A percentile compares a stretch with the other conserved stretches of the same genome.
Evolutionary conservation across 2,329 filamentous ascomycete genomes (phyloP).

Genomic region (Fusarium sp.): DNA sequence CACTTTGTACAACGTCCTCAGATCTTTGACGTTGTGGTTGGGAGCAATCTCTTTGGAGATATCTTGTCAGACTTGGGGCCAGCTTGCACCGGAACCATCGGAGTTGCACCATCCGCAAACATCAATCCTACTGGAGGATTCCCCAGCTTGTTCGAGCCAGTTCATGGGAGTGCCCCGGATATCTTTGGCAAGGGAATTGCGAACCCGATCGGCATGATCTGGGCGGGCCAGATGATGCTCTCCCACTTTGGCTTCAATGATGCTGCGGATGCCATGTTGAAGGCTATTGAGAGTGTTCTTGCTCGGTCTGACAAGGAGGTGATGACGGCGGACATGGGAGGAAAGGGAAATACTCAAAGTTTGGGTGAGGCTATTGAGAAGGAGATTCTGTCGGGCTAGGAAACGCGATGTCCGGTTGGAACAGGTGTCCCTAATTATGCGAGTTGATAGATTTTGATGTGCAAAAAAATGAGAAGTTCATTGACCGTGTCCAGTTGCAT

Average conservation of each 20-base stretch:
- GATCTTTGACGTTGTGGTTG: constrained; percentile 72
- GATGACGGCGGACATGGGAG: constrained; percentile 50
- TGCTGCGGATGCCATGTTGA: constrained; percentile 65
- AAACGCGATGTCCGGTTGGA: not conserved
- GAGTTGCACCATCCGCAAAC: constrained; percentile 78
- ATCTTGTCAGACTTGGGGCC: constrained; percentile 80
- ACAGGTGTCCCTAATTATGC: not conserved
- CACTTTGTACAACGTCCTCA: constrained; percentile 72
- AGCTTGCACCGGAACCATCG: constrained; percentile 77
- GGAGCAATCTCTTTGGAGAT: constrained; percentile 73
- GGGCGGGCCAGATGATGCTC: constrained; percentile 75
- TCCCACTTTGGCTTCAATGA: constrained; percentile 42
- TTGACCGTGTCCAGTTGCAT: not conserved
- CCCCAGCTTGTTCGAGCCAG: constrained; percentile 71
- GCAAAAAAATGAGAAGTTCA: not conserved
- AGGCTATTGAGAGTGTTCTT: constrained; percentile 74
- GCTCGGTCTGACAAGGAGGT: constrained; percentile 52
- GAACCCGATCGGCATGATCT: constrained; percentile 79
- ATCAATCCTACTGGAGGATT: constrained; percentile 68
- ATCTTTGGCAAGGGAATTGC: constrained; percentile 80
- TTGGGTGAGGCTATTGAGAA: constrained; percentile 39
- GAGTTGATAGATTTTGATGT: too few species aligned
- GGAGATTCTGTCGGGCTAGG: constrained; percentile 14
- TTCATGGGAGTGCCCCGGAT: constrained; percentile 79
- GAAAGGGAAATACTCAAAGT: constrained; percentile 40